These are phyloP conservation scores for Geotrichum armillariae DNA, from an alignment of 1,139 yeast genomes.

Conservation along the genomic window DNA sequence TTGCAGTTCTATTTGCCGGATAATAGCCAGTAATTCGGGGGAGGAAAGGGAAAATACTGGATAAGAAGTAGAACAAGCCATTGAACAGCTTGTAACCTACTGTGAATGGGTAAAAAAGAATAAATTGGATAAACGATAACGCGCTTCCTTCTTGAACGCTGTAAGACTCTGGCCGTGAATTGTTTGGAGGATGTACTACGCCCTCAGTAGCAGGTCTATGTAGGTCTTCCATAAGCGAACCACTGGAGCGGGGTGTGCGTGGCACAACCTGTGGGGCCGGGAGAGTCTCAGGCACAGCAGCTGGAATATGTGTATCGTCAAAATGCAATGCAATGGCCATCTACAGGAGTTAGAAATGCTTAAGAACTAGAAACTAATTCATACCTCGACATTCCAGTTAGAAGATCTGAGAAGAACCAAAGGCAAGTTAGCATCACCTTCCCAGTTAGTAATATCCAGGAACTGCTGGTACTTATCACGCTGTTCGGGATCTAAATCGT, in stretches of 20 bases:
- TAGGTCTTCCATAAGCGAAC: conserved; percentile 37
- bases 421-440: conserved; percentile 30
- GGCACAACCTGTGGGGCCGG: conserved; percentile 15
- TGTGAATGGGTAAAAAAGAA: conserved; percentile 37
- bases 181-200: conserved; percentile 26
- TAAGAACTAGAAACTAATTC: not conserved
- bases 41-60: conserved; percentile 39
- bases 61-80: conserved; percentile 35
- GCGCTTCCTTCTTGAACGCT: conserved; percentile 27
- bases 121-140: conserved; percentile 32
- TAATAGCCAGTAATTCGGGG: conserved; percentile 41
- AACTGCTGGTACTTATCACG: conserved; percentile 30
- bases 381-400: conserved; percentile 35
- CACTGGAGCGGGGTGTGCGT: conserved; percentile 19
- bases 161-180: conserved; percentile 28
- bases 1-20: conserved; percentile 38
- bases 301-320: conserved; percentile 29
- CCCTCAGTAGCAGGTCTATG: conserved; percentile 22
- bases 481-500: conserved; percentile 25
- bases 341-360: conserved; percentile 6
- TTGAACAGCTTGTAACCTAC: conserved; percentile 36
- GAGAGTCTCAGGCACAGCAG: conserved; percentile 20
- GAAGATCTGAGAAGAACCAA: conserved; percentile 29
- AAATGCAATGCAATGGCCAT: conserved; percentile 36
- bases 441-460: conserved; percentile 35